Evolutionary conservation across 2,329 filamentous ascomycete species (phyloP).

Genomic region (Nothophaeocryptopus gaeumannii): DNA sequence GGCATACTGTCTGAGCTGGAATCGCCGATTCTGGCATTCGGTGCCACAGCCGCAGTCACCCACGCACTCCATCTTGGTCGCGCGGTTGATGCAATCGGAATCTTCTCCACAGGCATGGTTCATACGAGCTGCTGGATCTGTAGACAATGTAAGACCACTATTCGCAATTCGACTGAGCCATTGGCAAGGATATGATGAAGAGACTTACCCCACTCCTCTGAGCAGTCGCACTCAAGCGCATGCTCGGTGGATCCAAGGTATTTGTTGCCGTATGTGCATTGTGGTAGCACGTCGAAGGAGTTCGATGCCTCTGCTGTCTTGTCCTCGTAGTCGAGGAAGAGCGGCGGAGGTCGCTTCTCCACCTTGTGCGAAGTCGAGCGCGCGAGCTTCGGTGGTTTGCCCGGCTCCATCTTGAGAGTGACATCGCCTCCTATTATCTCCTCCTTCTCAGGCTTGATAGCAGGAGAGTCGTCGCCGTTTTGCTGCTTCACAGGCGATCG

Average conservation of each 20-base stretch:
- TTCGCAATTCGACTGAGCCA: background rate
- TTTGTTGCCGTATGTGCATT: conserved; percentile 89
- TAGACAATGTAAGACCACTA: conserved; percentile 5
- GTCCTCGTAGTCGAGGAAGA: conserved; percentile 75
- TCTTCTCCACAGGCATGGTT: conserved; percentile 93
- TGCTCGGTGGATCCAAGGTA: conserved; percentile 87
- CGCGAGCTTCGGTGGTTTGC: conserved; percentile 67
- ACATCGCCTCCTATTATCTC: conserved; percentile 60
- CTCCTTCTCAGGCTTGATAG: conserved; percentile 44
- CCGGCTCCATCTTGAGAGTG: conserved; percentile 61
- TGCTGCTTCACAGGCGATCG: conserved; percentile 28
- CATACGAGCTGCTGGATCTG: conserved; percentile 50
- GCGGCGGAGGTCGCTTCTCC: conserved; percentile 57
- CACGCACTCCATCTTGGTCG: conserved; percentile 95
- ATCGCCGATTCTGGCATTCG: conserved; percentile 90
- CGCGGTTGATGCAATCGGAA: conserved; percentile 97
- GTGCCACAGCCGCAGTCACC: conserved; percentile 82
- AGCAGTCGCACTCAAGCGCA: conserved; percentile 92
- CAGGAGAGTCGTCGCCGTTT: conserved; percentile 37
- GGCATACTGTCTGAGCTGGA: conserved; percentile 86
- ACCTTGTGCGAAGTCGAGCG: conserved; percentile 73
- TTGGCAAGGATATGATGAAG: conserved; percentile 16
- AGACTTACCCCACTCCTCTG: conserved; percentile 85
- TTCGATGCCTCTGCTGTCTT: conserved; percentile 71
- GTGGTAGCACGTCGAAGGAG: conserved; percentile 75